Conservation (phyloP, 176 grass and related monocot species). For the Lolium multiflorum region DNA sequence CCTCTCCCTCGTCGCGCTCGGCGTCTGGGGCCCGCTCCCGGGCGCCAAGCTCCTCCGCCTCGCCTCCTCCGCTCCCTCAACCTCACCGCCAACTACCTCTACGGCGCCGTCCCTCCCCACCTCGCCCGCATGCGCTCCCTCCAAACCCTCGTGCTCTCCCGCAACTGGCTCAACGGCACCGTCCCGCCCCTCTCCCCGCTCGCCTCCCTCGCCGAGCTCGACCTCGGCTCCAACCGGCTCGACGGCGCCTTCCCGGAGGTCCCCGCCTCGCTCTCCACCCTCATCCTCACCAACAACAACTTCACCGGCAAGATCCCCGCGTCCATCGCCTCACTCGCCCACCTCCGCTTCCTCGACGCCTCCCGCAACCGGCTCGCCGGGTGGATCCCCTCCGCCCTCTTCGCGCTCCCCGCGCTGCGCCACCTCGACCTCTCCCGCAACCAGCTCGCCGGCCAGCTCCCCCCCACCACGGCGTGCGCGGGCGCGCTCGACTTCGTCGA, state of each 20-base stretch:
- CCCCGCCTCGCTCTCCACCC: constrained; percentile 22
- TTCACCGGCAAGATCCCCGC: constrained; percentile 59
- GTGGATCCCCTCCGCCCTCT: constrained; percentile 68
- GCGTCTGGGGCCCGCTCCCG: constrained; percentile 72
- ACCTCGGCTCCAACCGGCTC: constrained; percentile 62
- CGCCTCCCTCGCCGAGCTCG: constrained; percentile 65
- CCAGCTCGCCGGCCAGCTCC: constrained; percentile 65
- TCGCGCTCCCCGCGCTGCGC: constrained; percentile 68
- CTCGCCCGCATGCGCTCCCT: constrained; percentile 64
- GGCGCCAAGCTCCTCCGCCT: constrained; percentile 71
- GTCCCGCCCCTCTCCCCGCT: constrained; percentile 60
- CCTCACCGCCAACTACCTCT: constrained; percentile 82
- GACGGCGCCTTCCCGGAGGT: constrained; percentile 68
- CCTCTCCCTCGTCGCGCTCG: constrained; percentile 69
- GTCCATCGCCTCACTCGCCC: constrained; percentile 40
- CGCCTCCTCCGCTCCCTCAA: constrained; percentile 61
- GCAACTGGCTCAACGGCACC: constrained; percentile 69
- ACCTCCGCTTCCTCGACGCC: constrained; percentile 67
- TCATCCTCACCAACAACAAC: constrained; percentile 63
- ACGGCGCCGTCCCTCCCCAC: constrained; percentile 54
- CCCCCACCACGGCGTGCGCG: constrained; percentile 50
- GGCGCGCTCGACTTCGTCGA: constrained; percentile 62
- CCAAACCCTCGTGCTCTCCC: constrained; percentile 66
- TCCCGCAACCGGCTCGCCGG: constrained; percentile 66
- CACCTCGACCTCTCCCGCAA: constrained; percentile 77